A percentile compares a stretch with the other conserved stretches of the same genome.
These are phyloP conservation scores for Amaranthus palmeri DNA, from an alignment of 148 eudicot genomes.

Conservation along the genomic window DNA sequence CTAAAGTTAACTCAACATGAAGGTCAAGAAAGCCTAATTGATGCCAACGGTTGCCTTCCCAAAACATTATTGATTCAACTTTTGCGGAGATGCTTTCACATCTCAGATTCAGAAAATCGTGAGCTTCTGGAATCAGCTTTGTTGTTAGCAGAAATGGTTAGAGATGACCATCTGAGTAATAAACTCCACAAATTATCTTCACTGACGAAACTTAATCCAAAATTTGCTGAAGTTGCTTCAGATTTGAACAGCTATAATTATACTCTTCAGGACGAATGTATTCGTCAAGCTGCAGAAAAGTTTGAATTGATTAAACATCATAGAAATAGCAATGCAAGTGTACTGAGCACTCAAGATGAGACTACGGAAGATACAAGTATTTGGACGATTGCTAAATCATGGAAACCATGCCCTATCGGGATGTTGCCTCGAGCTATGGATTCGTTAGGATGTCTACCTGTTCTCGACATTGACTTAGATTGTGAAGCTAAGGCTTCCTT, in stretches of 20 bases:
- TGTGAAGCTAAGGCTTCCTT: constrained; percentile 10
- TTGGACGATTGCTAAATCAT: constrained; percentile 64
- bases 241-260: constrained; percentile 21
- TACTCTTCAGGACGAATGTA: constrained; percentile 34
- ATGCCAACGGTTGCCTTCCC: constrained; percentile 28
- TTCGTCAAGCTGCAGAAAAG: constrained; percentile 49
- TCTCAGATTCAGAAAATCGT: constrained; percentile 47
- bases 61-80: constrained; percentile 41
- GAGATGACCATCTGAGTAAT: constrained; percentile 34
- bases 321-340: constrained; percentile 19
- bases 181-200: constrained; percentile 52
- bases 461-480: constrained; percentile 37
- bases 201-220: constrained; percentile 23
- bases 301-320: constrained; percentile 38
- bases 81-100: constrained; percentile 50
- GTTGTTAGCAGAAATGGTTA: constrained; percentile 46
- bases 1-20: constrained; percentile 27
- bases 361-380: constrained; percentile 17
- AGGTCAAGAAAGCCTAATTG: constrained; percentile 20
- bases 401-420: constrained; percentile 86
- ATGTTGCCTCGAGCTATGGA: constrained; percentile 59
- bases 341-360: constrained; percentile 16
- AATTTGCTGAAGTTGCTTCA: constrained; percentile 16
- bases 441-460: constrained; percentile 58
- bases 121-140: constrained; percentile 50